Conservation (phyloP, 75 land plant species). For the Ceratopteris richardii region DNA sequence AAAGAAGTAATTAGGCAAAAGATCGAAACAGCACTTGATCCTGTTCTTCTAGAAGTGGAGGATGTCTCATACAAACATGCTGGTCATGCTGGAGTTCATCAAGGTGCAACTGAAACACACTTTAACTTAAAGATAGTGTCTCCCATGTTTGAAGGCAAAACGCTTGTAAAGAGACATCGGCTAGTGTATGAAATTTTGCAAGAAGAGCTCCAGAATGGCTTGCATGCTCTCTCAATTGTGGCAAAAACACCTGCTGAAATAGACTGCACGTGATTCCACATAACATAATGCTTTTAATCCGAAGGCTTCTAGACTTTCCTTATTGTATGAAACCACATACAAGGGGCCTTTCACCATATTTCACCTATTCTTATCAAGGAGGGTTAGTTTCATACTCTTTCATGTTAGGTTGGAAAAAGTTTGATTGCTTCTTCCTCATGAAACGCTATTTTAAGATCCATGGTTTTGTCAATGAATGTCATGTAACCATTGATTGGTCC, state of each 20-base stretch:
- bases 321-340: no score
- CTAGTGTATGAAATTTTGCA: slow-evolving; percentile 59
- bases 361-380: no score
- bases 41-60: slow-evolving; percentile 56
- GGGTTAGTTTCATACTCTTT: no score
- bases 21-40: slow-evolving; percentile 48
- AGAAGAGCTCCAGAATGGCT: slow-evolving; percentile 80
- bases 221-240: slow-evolving; percentile 85
- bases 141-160: slow-evolving; percentile 60
- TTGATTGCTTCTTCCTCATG: no score
- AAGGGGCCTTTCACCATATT: no score
- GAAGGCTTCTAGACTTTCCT: no score
- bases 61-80: slow-evolving; percentile 85
- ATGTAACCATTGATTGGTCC: no score
- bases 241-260: slow-evolving; percentile 77
- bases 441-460: no score
- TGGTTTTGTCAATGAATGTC: no score
- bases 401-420: no score
- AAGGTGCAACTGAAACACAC: slow-evolving; percentile 66
- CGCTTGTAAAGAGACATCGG: slow-evolving; percentile 76
- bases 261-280: no score
- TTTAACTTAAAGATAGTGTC: slow-evolving; percentile 70
- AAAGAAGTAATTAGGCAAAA: slow-evolving; percentile 51
- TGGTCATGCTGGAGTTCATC: slow-evolving; percentile 69
- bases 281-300: no score